Percentiles rank a stretch among this genome's conserved stretches.
These are phyloP conservation scores for Oryza punctata DNA, from an alignment of 176 grass and related monocot species.

Conservation along the genomic window DNA sequence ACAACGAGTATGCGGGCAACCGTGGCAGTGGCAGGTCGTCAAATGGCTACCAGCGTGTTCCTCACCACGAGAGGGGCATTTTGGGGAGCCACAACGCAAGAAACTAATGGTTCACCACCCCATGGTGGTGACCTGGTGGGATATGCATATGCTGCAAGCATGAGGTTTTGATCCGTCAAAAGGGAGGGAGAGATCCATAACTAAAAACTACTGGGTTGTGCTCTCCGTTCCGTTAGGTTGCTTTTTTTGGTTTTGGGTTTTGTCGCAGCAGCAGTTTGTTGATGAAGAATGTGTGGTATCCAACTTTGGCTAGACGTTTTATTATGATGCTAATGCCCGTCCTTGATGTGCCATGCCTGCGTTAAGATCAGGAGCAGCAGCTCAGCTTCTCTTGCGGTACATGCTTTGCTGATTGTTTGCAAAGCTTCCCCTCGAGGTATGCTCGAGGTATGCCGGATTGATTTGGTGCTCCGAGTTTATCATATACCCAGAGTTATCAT, in stretches of 20 bases:
- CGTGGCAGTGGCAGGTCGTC: slow-evolving; percentile 46
- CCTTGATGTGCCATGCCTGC: neutral
- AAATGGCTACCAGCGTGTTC: slow-evolving; percentile 51
- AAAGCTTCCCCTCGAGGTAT: neutral
- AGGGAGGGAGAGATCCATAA: slow-evolving; percentile 32
- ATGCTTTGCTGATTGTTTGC: neutral
- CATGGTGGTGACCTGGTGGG: neutral
- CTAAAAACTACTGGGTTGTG: slow-evolving; percentile 17
- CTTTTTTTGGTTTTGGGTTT: slow-evolving; percentile 44
- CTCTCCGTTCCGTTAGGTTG: slow-evolving; percentile 42
- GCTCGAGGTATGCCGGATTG: too few relatives aligned
- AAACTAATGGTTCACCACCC: slow-evolving; percentile 22
- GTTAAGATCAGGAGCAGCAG: neutral
- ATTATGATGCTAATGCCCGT: slow-evolving; percentile 27
- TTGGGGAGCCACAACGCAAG: slow-evolving; percentile 41
- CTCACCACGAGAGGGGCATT: slow-evolving; percentile 66
- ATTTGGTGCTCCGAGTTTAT: neutral
- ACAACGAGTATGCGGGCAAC: slow-evolving; percentile 46
- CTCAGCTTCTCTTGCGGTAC: neutral
- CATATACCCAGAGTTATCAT: too few relatives aligned
- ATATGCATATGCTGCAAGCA: slow-evolving; percentile 6
- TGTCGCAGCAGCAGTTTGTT: slow-evolving; percentile 22
- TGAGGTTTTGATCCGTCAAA: slow-evolving; percentile 51
- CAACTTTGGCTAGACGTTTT: slow-evolving; percentile 31
- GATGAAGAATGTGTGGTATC: slow-evolving; percentile 30